Conservation (phyloP, 768 basidiomycete genomes). For the Nidularia pulvinata region DNA sequence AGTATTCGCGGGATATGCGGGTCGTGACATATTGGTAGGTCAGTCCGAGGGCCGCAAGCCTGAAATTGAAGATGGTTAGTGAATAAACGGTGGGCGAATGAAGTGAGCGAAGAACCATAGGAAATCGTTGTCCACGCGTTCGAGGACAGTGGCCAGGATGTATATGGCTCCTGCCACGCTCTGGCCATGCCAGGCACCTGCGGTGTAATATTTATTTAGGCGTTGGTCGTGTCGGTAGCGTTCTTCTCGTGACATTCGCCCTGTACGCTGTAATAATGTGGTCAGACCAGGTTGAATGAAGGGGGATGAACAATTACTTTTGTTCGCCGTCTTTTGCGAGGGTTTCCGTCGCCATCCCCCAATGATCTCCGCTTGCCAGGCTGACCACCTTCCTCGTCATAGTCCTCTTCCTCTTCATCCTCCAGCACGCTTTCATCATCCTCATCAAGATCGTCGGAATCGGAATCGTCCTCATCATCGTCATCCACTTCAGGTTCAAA, state of each 20-base stretch:
- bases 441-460: constrained; percentile 42
- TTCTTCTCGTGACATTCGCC: constrained; percentile 70
- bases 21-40: constrained; percentile 92
- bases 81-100: not conserved
- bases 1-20: constrained; percentile 83
- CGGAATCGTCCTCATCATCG: constrained; percentile 51
- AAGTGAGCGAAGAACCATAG: constrained; percentile 65
- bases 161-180: constrained; percentile 90
- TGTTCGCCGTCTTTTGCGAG: constrained; percentile 60
- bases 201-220: constrained; percentile 80
- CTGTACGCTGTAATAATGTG: constrained; percentile 34
- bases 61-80: constrained; percentile 22
- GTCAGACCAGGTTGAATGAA: not conserved
- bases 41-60: constrained; percentile 92
- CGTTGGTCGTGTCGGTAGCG: constrained; percentile 60
- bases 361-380: constrained; percentile 51
- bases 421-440: constrained; percentile 45
- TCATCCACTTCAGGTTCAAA: constrained; percentile 53
- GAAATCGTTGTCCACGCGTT: constrained; percentile 91
- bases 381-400: constrained; percentile 38
- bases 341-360: constrained; percentile 29
- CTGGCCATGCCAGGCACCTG: constrained; percentile 88
- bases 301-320: constrained; percentile 21
- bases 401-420: constrained; percentile 38
- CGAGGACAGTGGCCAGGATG: constrained; percentile 86